phyloP scores from a whole-genome alignment of 164 flowering plant species.

The Vitis cinerea region DNA sequence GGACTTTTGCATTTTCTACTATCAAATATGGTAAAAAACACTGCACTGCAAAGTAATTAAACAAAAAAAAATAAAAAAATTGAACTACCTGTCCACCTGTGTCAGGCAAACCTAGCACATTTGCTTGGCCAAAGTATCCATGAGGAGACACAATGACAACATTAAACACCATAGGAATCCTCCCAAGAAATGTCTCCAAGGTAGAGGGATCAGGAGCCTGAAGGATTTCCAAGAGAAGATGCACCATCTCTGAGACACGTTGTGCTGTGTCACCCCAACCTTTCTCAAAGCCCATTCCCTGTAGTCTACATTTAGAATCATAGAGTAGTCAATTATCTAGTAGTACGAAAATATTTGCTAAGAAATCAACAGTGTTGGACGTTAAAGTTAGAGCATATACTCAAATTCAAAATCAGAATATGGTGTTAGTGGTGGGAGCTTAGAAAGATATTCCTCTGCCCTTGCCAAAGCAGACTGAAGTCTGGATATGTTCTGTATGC shows the following conservation, averaged over 20 bases:
- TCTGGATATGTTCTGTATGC: slow-evolving; percentile 58
- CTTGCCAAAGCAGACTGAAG: slow-evolving; percentile 67
- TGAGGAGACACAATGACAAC: slow-evolving; percentile 90
- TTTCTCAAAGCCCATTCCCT: slow-evolving; percentile 89
- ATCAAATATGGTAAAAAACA: background rate
- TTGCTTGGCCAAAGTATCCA: slow-evolving; percentile 98
- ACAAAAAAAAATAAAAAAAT: background rate
- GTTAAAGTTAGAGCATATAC: slow-evolving; percentile 34
- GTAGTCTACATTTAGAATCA: slow-evolving; percentile 48
- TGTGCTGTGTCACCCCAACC: slow-evolving; percentile 93
- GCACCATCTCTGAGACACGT: slow-evolving; percentile 69
- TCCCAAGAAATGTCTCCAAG: slow-evolving; percentile 84
- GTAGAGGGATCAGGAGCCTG: slow-evolving; percentile 95
- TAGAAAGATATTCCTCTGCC: slow-evolving; percentile 81
- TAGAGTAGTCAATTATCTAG: background rate
- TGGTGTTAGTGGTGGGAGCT: slow-evolving; percentile 64
- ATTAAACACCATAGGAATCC: slow-evolving; percentile 94
- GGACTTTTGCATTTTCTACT: too few relatives aligned
- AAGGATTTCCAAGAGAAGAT: slow-evolving; percentile 83
- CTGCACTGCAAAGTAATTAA: background rate
- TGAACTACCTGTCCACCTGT: slow-evolving; percentile 91
- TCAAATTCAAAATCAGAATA: slow-evolving; percentile 71
- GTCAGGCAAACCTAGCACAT: slow-evolving; percentile 95
- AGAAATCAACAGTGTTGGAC: background rate
- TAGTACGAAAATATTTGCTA: background rate